These are phyloP conservation scores for Botrytis fragariae DNA, from an alignment of 2,329 filamentous ascomycete genomes.

Conservation along the genomic window DNA sequence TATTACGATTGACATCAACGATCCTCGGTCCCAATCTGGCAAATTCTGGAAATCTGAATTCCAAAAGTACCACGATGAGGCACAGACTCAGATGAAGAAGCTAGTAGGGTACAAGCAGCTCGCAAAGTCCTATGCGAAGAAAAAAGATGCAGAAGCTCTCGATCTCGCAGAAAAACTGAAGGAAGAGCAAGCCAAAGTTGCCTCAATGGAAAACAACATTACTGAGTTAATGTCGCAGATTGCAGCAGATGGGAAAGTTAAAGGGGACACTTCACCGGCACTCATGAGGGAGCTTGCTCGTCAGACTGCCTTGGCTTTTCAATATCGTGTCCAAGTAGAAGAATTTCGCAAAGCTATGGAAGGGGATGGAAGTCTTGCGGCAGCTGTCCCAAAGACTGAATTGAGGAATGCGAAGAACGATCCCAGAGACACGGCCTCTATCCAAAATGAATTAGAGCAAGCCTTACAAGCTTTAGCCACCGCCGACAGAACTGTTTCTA, in stretches of 20 bases:
- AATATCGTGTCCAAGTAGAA: conserved; percentile 59
- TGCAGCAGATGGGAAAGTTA: conserved; percentile 37
- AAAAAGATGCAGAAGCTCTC: conserved; percentile 71
- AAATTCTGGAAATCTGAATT: conserved; percentile 80
- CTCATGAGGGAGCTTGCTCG: conserved; percentile 54
- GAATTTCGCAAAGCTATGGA: conserved; percentile 55
- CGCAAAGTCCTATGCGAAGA: conserved; percentile 74
- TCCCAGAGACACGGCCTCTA: conserved; percentile 49
- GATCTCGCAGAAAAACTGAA: conserved; percentile 63
- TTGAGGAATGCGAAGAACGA: conserved; percentile 53
- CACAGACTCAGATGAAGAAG: conserved; percentile 71
- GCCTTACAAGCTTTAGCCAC: conserved; percentile 51
- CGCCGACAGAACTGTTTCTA: conserved; percentile 41
- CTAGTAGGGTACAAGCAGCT: conserved; percentile 76
- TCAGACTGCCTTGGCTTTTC: conserved; percentile 55
- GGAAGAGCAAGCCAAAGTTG: conserved; percentile 65
- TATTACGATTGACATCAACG: conserved; percentile 67
- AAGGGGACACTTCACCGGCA: conserved; percentile 47
- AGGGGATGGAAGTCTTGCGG: conserved; percentile 38
- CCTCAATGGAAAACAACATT: conserved; percentile 61
- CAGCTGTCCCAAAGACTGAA: conserved; percentile 50
- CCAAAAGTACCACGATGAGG: conserved; percentile 69
- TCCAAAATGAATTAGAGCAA: conserved; percentile 53
- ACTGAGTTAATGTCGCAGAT: conserved; percentile 60
- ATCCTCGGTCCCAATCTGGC: conserved; percentile 72